Conservation (phyloP, 2,329 filamentous ascomycete genomes). For the Trichoderma asperellum region DNA sequence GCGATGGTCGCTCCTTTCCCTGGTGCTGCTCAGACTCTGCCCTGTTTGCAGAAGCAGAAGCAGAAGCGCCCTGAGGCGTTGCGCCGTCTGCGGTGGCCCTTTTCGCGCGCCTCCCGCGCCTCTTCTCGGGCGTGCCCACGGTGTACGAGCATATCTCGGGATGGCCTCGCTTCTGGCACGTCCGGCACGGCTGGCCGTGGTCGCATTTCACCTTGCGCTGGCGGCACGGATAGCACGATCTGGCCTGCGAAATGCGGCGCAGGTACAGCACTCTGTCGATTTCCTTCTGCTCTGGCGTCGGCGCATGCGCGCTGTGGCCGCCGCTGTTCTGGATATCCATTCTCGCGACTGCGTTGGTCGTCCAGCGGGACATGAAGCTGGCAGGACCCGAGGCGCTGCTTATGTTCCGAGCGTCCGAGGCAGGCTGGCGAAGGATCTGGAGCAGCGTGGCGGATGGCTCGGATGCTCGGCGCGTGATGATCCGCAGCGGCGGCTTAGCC, state of each 20-base stretch:
- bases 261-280: constrained; percentile 22
- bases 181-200: constrained; percentile 22
- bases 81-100: not conserved
- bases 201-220: constrained; percentile 27
- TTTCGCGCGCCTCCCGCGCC: constrained; percentile 3
- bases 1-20: not conserved
- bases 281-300: not conserved
- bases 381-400: not conserved
- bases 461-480: not conserved
- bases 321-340: not conserved
- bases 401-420: not conserved
- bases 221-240: constrained; percentile 26
- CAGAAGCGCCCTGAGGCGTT: not conserved
- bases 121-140: constrained; percentile 10
- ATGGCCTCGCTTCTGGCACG: constrained; percentile 25
- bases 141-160: constrained; percentile 24
- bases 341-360: not conserved
- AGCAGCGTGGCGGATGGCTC: not conserved
- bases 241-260: constrained; percentile 11
- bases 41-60: not conserved
- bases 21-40: not conserved
- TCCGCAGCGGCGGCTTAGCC: not conserved
- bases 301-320: not conserved
- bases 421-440: not conserved
- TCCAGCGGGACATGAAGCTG: not conserved